Evolutionary conservation across 306 rosid genomes (phyloP).

Genomic region (Vigna reflexopilosa): DNA sequence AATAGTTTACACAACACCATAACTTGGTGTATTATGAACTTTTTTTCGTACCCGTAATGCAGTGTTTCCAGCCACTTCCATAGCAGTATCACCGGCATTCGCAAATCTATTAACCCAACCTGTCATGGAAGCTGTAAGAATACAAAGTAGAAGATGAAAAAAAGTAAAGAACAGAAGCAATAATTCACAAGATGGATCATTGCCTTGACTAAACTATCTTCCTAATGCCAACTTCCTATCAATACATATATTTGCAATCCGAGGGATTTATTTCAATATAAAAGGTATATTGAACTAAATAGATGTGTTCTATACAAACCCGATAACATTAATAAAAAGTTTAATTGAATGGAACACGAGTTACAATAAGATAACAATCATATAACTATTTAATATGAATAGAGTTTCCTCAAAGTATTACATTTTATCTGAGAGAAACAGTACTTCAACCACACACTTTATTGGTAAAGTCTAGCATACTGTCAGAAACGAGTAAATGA

Average conservation of each 20-base stretch:
- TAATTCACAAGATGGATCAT: constrained; percentile 16
- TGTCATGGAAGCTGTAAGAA: constrained; percentile 52
- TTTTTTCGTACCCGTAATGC: constrained; percentile 76
- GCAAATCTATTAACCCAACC: constrained; percentile 99
- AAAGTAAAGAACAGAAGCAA: constrained; percentile 33
- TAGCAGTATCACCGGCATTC: constrained; percentile 97
- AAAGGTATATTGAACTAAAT: constrained; percentile 29
- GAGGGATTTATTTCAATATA: not conserved
- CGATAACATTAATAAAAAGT: not conserved
- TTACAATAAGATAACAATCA: not conserved
- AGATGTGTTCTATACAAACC: not conserved
- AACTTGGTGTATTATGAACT: constrained; percentile 14
- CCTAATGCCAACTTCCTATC: not conserved
- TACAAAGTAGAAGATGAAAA: constrained; percentile 28
- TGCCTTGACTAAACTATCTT: not conserved
- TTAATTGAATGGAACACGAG: not conserved
- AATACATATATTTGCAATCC: constrained; percentile 11
- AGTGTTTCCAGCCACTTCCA: constrained; percentile 96
- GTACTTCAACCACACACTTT: constrained; percentile 9
- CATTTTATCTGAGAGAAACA: constrained; percentile 1
- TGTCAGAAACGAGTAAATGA: not conserved
- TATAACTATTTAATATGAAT: not conserved
- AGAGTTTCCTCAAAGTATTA: constrained; percentile 13
- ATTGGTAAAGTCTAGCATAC: constrained; percentile 6
- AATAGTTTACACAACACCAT: not conserved